Evolutionary conservation across 495 filamentous ascomycete species (phyloP).

Genomic region (Daldinia vernicosa): DNA sequence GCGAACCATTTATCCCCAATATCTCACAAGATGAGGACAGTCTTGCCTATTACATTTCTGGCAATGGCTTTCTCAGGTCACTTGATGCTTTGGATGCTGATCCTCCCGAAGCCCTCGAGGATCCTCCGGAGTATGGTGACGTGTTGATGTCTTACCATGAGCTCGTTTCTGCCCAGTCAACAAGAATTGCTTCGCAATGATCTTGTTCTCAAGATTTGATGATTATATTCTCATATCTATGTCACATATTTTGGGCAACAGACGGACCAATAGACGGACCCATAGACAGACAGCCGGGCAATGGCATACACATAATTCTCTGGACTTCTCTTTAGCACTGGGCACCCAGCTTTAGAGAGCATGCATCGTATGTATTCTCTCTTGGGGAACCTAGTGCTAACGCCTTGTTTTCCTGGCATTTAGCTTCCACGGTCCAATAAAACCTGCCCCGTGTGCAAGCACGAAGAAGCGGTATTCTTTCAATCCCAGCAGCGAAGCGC

Average conservation of each 20-base stretch:
- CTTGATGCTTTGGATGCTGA: conserved; percentile 27
- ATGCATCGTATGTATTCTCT: conserved; percentile 26
- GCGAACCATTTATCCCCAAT: conserved; percentile 5
- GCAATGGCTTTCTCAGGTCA: conserved; percentile 8
- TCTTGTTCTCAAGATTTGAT: background rate
- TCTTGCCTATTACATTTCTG: conserved; percentile 19
- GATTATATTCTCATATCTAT: background rate
- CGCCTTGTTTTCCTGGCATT: conserved; percentile 47
- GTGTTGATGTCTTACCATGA: conserved; percentile 16
- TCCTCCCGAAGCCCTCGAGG: conserved; percentile 34
- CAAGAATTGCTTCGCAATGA: background rate
- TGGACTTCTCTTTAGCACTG: conserved; percentile 16
- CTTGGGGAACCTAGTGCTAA: conserved; percentile 57
- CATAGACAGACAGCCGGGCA: conserved; percentile 24
- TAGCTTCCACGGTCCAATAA: conserved; percentile 89
- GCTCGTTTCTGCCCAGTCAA: background rate
- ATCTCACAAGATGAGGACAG: conserved; percentile 11
- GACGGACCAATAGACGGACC: conserved; percentile 8
- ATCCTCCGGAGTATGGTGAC: conserved; percentile 29
- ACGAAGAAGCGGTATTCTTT: conserved; percentile 94
- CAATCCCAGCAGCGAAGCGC: conserved; percentile 96
- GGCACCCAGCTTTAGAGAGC: conserved; percentile 25
- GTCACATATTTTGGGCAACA: background rate
- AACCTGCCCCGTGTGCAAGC: conserved; percentile 81
- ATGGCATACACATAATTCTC: background rate